Conservation (phyloP, 106 monocot species). For the Dendrobium chrysotoxum region DNA sequence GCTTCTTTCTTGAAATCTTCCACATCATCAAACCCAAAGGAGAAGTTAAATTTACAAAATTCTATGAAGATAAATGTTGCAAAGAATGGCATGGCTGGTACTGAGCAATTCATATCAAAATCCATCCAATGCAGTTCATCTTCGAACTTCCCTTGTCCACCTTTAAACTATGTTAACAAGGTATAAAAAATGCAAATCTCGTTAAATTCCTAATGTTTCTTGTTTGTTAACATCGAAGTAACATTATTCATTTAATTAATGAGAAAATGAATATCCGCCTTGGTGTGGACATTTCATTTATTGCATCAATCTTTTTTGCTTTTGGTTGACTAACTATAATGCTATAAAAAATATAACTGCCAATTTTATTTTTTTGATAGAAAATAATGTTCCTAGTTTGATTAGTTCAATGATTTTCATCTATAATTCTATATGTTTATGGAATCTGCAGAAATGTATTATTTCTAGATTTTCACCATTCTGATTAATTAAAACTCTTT, state of each 20-base stretch:
- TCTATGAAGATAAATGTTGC: neutral
- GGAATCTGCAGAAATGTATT: neutral
- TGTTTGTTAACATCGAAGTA: neutral
- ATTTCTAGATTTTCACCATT: neutral
- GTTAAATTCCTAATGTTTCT: neutral
- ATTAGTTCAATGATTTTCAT: neutral
- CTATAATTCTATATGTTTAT: neutral
- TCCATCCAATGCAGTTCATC: neutral
- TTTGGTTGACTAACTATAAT: neutral
- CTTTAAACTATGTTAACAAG: slow-evolving; percentile 8
- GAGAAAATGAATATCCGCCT: neutral
- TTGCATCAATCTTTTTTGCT: neutral
- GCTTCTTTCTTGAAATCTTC: neutral
- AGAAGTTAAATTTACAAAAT: neutral
- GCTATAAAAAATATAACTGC: neutral
- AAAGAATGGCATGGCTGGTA: neutral
- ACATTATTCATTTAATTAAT: neutral
- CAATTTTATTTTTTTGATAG: neutral
- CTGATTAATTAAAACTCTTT: neutral
- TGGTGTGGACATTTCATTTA: neutral
- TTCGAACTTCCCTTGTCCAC: neutral
- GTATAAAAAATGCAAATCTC: slow-evolving; percentile 2
- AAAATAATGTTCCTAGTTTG: neutral
- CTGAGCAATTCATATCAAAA: slow-evolving; percentile 9
- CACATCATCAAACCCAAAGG: neutral